Evolutionary conservation across 1,139 yeast species (phyloP), one percentile per base, ranked within the genome.

Genomic region (Geotrichum cucujoidarum): DNA sequence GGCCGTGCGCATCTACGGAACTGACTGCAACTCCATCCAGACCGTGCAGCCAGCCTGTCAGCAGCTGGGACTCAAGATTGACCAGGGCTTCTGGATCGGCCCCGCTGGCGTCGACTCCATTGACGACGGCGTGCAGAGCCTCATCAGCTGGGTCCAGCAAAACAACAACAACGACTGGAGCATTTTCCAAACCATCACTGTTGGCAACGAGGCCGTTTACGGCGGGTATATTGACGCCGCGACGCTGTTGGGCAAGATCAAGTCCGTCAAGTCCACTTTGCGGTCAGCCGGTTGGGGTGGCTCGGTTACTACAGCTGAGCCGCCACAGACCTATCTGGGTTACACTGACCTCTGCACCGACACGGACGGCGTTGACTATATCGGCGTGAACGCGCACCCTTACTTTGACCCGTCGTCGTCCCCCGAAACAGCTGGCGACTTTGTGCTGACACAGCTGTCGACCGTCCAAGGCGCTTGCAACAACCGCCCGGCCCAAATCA

Each of bases 41-140:
- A 80, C 83, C 2, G 80, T 88, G 35, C 74, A 81, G 57, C 86
- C 92, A 43, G 76, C 74, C 44, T 77, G 83, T 53, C 60, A 63
- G n/a, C 51, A 66, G 11, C 68, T 83, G 45, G 95, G 95, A 2
- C 65, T 89, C 46, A 78, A 70, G 42, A 80, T 89, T 45, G 83
- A 85, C 65, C 96, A 87, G 72, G 96, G 97, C 38, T 76, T 89
- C 67, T 89, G 94, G 92, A 81, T 89, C 58, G 64, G 69, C 31
- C 57, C 69, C 29, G 47, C 55, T 17, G 95, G 95, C 55, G 80
- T 75, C 33, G 78, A 79, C 58, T 80, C 90, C 2, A 77, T 87
- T 54, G 89, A 86, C 63, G 66, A 58, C 47, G 74, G 78, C 45
- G 80, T 87, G 34, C 52, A 64, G 22, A 78, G 71, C 29, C 61